A percentile compares a stretch with the other conserved stretches of the same genome.
Conservation (phyloP, 1,284 basidiomycete genomes). For the Phylloboletellus chloephorus region DNA sequence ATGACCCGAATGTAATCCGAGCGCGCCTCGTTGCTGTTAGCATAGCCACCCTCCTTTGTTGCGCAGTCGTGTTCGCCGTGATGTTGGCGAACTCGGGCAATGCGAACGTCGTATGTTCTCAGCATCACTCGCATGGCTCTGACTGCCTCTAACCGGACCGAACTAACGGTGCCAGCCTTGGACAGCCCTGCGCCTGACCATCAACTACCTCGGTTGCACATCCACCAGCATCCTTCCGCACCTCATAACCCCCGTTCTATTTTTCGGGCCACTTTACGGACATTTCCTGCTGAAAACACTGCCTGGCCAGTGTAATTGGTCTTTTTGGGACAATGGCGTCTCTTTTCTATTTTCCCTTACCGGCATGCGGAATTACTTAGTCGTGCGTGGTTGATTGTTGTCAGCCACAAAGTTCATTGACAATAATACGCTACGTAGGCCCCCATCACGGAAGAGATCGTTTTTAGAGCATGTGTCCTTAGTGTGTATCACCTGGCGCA, state of each 20-base stretch:
- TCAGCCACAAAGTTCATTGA: conserved; percentile 1
- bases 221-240: conserved; percentile 43
- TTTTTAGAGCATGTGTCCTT: conserved; percentile 85
- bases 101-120: conserved; percentile 29
- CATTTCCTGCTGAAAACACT: conserved; percentile 50
- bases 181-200: conserved; percentile 16
- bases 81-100: conserved; percentile 31
- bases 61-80: conserved; percentile 39
- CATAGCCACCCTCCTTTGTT: conserved; percentile 51
- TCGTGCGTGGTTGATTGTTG: conserved; percentile 46
- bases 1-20: conserved; percentile 70
- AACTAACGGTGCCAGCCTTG: conserved; percentile 16
- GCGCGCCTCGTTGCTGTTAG: conserved; percentile 59
- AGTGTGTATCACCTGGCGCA: conserved; percentile 66
- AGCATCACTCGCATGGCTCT: neutral
- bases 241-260: conserved; percentile 74
- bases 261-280: conserved; percentile 77
- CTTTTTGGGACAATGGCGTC: conserved; percentile 37
- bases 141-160: neutral
- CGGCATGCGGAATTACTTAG: conserved; percentile 72
- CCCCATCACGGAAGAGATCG: conserved; percentile 89
- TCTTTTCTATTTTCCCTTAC: conserved; percentile 45
- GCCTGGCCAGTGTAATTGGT: conserved; percentile 60
- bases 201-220: conserved; percentile 22
- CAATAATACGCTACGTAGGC: conserved; percentile 45